phyloP scores from a whole-genome alignment of 164 flowering plant species.

The Santalum album region DNA sequence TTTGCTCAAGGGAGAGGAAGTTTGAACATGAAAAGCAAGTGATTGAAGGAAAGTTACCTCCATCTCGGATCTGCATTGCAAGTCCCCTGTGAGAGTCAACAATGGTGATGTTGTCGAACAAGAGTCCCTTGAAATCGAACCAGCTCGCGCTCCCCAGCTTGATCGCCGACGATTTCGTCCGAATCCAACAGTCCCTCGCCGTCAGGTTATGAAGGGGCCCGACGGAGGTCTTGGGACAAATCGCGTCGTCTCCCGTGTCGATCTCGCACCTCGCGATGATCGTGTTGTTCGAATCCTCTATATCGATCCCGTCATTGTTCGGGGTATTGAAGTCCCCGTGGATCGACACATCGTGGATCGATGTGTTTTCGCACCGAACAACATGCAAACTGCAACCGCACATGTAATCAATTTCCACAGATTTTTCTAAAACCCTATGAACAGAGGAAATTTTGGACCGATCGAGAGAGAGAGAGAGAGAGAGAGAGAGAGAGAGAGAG shows the following conservation, averaged over 20 bases:
- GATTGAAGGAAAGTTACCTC: constrained; percentile 54
- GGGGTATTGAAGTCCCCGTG: constrained; percentile 82
- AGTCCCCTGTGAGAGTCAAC: constrained; percentile 89
- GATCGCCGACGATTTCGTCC: constrained; percentile 88
- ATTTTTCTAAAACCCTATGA: too few species aligned
- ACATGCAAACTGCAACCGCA: constrained; percentile 75
- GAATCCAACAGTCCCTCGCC: constrained; percentile 69
- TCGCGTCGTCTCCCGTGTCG: constrained; percentile 93
- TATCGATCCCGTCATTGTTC: constrained; percentile 93
- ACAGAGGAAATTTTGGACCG: too few species aligned
- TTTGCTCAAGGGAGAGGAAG: too few species aligned
- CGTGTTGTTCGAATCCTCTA: constrained; percentile 89
- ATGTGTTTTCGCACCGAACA: constrained; percentile 53
- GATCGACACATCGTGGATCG: constrained; percentile 59
- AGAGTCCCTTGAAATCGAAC: constrained; percentile 51
- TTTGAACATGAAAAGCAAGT: too few species aligned
- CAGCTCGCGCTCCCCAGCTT: constrained; percentile 92
- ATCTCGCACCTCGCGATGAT: constrained; percentile 67
- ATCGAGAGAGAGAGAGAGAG: background rate
- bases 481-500: background rate
- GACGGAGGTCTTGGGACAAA: constrained; percentile 81
- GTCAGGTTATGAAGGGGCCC: constrained; percentile 75
- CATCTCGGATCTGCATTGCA: constrained; percentile 96
- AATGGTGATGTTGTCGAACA: constrained; percentile 80
- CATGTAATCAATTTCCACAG: too few species aligned